A percentile compares a stretch with the other conserved stretches of the same genome.
These are phyloP conservation scores for Gracilaria gracilis DNA, from an alignment of 23 red algal species.

Conservation along the genomic window DNA sequence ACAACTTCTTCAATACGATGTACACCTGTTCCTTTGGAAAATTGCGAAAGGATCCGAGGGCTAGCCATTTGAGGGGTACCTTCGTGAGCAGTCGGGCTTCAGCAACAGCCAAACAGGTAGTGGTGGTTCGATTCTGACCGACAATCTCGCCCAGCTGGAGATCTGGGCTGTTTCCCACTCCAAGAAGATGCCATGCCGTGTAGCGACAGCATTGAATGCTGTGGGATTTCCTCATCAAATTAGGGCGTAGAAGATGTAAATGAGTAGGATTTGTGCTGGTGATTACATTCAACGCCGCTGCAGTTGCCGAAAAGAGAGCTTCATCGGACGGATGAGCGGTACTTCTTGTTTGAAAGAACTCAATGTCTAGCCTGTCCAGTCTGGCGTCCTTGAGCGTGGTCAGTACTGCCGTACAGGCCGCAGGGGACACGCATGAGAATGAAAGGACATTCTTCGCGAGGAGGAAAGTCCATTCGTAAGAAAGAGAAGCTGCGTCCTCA, in stretches of 20 bases:
- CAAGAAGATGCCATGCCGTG: slow-evolving; percentile 22
- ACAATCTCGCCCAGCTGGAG: slow-evolving; percentile 12
- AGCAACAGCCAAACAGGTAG: background rate
- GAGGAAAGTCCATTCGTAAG: slow-evolving; percentile 3
- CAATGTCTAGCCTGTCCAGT: slow-evolving; percentile 16
- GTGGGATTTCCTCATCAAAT: slow-evolving; percentile 2
- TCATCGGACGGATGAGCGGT: background rate
- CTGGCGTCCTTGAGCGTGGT: slow-evolving; percentile 1
- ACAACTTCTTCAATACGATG: background rate
- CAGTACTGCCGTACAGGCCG: background rate
- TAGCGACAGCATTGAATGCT: slow-evolving; percentile 5
- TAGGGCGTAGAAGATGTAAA: slow-evolving; percentile 10
- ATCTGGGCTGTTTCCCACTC: slow-evolving; percentile 18
- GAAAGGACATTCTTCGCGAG: background rate
- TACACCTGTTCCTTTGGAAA: slow-evolving; percentile 21
- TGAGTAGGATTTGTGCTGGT: background rate
- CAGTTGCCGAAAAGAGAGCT: background rate
- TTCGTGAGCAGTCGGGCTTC: slow-evolving; percentile 5
- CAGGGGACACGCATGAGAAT: slow-evolving; percentile 10
- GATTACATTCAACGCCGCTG: background rate
- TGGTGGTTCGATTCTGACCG: slow-evolving; percentile 16
- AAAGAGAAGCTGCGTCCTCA: background rate
- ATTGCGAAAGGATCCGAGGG: background rate
- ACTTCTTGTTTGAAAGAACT: slow-evolving; percentile 9
- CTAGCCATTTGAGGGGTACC: slow-evolving; percentile 12